phyloP scores from a whole-genome alignment of 139 green algal species.

The Nannochloris sp. region DNA sequence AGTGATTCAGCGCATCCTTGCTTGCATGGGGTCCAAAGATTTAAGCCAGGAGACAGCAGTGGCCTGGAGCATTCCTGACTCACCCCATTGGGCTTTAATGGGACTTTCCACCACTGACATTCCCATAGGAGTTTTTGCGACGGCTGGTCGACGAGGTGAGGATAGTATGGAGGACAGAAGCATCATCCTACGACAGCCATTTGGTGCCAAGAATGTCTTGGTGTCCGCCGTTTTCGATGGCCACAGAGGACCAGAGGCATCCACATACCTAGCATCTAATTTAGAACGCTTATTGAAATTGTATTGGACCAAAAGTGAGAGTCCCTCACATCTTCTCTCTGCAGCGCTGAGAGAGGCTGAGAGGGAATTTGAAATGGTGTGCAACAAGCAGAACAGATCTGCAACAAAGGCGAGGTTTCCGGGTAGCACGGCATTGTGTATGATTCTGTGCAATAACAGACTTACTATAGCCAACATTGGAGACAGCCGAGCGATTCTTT shows the following conservation, averaged over 20 bases:
- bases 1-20: too few species aligned
- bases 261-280: constrained; percentile 40
- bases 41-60: background rate
- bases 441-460: constrained; percentile 36
- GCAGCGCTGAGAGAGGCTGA: constrained; percentile 37
- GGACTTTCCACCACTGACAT: background rate
- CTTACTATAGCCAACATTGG: constrained; percentile 76
- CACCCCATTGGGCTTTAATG: background rate
- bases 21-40: background rate
- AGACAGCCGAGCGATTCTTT: constrained; percentile 81
- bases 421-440: constrained; percentile 64
- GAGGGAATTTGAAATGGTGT: constrained; percentile 18
- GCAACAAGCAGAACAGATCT: background rate
- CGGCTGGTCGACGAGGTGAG: constrained; percentile 16
- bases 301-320: constrained; percentile 3
- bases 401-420: constrained; percentile 30
- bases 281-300: constrained; percentile 27
- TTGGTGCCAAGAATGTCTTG: constrained; percentile 1
- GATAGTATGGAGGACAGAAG: constrained; percentile 76
- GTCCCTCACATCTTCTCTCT: constrained; percentile 25
- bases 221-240: constrained; percentile 68
- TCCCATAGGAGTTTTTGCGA: constrained; percentile 26
- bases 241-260: constrained; percentile 54
- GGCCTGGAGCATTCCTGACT: background rate
- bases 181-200: constrained; percentile 26